A percentile compares a stretch with the other conserved stretches of the same genome.
Evolutionary conservation across 805 yeast species (phyloP).

Genomic region (Pichia membranifaciens): DNA sequence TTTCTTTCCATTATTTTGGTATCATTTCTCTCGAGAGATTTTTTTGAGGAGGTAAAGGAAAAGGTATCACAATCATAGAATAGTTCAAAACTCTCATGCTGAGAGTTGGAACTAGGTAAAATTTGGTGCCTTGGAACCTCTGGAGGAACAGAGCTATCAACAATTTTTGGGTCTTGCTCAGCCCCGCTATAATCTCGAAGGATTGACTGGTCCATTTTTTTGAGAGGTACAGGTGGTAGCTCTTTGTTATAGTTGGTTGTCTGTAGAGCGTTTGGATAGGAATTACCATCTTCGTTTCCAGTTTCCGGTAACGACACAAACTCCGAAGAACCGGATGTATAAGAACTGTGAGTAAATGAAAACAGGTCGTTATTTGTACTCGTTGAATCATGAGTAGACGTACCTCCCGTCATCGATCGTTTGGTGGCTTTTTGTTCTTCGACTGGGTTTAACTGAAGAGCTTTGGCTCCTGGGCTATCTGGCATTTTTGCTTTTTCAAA

Average conservation of each 20-base stretch:
- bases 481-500: no score
- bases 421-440: not conserved
- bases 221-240: conserved; percentile 23
- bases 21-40: not conserved
- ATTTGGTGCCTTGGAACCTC: conserved; percentile 6
- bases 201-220: conserved; percentile 19
- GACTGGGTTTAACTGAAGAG: no score
- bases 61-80: not conserved
- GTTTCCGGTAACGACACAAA: not conserved
- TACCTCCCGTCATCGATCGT: not conserved
- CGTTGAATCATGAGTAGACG: not conserved
- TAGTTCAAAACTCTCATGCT: no score
- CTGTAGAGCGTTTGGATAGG: no score
- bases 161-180: conserved; percentile 3
- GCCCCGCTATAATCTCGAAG: conserved; percentile 19
- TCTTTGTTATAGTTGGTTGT: conserved; percentile 4
- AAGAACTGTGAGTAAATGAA: not conserved
- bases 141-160: conserved; percentile 8
- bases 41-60: not conserved
- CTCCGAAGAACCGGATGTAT: not conserved
- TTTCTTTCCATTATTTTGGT: not conserved
- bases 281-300: no score
- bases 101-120: not conserved
- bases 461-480: no score
- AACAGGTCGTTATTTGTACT: not conserved